Evolutionary conservation across 2,329 filamentous ascomycete species (phyloP), one percentile per base, ranked within the genome.

Genomic region (Ophiostoma himal-ulmi): DNA sequence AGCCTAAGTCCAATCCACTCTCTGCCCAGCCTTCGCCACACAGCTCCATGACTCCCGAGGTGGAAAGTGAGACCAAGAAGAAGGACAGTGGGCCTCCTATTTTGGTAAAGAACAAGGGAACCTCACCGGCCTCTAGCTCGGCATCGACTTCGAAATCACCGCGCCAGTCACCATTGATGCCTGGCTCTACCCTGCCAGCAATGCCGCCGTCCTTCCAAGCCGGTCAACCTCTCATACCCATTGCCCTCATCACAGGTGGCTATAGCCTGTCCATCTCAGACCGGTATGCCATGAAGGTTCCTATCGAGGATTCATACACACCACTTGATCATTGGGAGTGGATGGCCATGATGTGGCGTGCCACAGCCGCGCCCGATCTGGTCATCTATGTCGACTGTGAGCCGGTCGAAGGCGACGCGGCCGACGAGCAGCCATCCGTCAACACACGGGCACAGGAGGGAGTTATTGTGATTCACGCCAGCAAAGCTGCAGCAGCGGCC

Each of bases 281-380:
- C 77, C 82, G 84, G 67, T 94, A 90, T 77, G 91, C 93, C 1
- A 88, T 86, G 70, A 83, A 84, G 17, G 88, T 94, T 62, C 90
- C 91, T 1, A 93, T 96, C 74, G 82, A 84, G 22, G 93, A 96
- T 77, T 83, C 85, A 7, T 97, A 96, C 78, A 86, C 88, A 20
- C 89, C 91, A 0, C 85, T 91, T n/a, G 93, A 96, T 76, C 94
- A 98, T 80, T 98, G 94, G 93, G 91, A 96, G 79, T 98, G 94
- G 94, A 93, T 95, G 83, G 94, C 94, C 48, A 94, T 91, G 62
- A 85, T 97, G 30, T 98, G 94, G 94, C 89, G 94, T 11, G 92
- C 93, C 11, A 91, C 92, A 69, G 85, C 94, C 0, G 92, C 91
- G 0, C 88, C 94, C 0, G 94, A 98, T 78, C 81, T 94, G 65